Evolutionary conservation across 1,139 yeast genomes (phyloP).

Genomic region (Pichia sp.): DNA sequence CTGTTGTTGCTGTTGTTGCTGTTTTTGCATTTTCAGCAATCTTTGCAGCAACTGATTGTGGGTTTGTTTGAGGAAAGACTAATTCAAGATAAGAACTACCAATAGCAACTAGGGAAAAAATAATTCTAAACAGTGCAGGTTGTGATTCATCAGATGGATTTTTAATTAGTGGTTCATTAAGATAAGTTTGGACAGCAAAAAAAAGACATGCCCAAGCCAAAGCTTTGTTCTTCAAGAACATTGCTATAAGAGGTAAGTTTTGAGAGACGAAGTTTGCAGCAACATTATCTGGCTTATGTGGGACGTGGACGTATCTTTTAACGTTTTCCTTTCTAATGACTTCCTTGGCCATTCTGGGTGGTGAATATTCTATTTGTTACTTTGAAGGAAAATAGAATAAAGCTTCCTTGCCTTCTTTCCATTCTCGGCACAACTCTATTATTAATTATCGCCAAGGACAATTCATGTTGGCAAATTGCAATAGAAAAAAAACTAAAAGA

Average conservation of each 20-base stretch:
- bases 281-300: slow-evolving; percentile 42
- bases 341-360: slow-evolving; percentile 22
- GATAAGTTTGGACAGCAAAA: slow-evolving; percentile 41
- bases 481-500: no score
- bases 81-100: slow-evolving; percentile 28
- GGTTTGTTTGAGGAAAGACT: slow-evolving; percentile 24
- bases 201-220: slow-evolving; percentile 47
- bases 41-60: slow-evolving; percentile 11
- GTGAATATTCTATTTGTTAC: no score
- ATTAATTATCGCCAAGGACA: background rate
- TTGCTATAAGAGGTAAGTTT: slow-evolving; percentile 58
- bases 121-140: slow-evolving; percentile 24
- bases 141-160: slow-evolving; percentile 24
- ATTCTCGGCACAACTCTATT: no score
- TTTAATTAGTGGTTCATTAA: slow-evolving; percentile 32
- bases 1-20: no score
- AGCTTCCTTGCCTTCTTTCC: no score
- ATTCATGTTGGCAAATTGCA: no score
- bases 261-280: slow-evolving; percentile 47
- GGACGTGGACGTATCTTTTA: slow-evolving; percentile 39
- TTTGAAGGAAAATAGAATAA: no score
- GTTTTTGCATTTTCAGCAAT: slow-evolving; percentile 6
- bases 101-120: slow-evolving; percentile 27
- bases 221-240: slow-evolving; percentile 48
- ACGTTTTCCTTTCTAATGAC: slow-evolving; percentile 27